Base-by-base conservation (phyloP, 2,329 filamentous ascomycete species). In the Fusarium sp. region DNA sequence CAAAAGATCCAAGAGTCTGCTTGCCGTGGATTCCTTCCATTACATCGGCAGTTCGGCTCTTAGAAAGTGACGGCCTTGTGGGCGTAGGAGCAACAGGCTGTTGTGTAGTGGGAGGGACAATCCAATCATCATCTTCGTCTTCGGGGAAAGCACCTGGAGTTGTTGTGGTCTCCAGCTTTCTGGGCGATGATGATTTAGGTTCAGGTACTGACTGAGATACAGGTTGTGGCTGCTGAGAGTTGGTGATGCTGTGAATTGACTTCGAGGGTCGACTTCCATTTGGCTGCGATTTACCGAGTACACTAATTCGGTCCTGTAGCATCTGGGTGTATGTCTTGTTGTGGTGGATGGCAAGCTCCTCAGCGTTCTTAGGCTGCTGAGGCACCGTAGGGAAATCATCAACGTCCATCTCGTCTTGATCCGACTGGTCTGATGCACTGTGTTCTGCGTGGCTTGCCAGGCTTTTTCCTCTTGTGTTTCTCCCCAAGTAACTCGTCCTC, bases 301-400 rank as follows among this genome's bases (percentile, higher is more conserved):
- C 89, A 79, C 91, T 97, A 77, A 99, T 98, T 77, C 95, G 94
- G 78, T 98, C 96, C 74, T 98, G 95, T 22, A 99, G 86, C 48
- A 94, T 89, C 81, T 98, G 95, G 0, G 96, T 98, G n/a, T 96
- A 97, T 0, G 94, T 95, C 81, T 97, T 97, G 82, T 91, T 94
- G 79, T 96, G 92, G 3, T 83, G 81, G 22, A 77, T 38, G 3
- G 78, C 76, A 22, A 86, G 83, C 14, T 81, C 81, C 44, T 87
- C 86, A 4, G 85, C 83, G 31, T 90, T 87, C 38, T 85, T 82
- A 28, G 63, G 28, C 17, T 74, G 69, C 39, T 82, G 79, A 7
- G 76, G 73, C 6, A 79, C 77, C 24, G 81, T 78, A 9, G 84
- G 79, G n/a, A 85, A 79, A n/a, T 85, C 83, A 63, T 88, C 84